Evolutionary conservation across 306 rosid genomes (phyloP).

Genomic region (Betula pendula): DNA sequence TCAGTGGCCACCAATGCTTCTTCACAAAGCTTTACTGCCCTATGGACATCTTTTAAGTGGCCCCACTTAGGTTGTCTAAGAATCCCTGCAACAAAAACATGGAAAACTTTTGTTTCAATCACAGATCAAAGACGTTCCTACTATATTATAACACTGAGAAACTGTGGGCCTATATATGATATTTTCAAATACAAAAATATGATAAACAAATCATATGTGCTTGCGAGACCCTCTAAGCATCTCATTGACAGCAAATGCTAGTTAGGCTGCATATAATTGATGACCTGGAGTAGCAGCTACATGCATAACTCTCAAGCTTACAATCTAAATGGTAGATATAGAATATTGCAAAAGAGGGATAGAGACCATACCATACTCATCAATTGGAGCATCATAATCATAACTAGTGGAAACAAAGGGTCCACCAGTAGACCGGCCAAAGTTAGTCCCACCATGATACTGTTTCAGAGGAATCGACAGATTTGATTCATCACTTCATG

Average conservation of each 20-base stretch:
- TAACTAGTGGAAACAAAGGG: slow-evolving; percentile 87
- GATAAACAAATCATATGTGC: slow-evolving; percentile 3
- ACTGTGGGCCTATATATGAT: background rate
- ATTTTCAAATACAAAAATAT: background rate
- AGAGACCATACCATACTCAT: slow-evolving; percentile 78
- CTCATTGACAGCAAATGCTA: slow-evolving; percentile 3
- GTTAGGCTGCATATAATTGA: slow-evolving; percentile 6
- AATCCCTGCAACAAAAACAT: slow-evolving; percentile 56
- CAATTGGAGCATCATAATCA: slow-evolving; percentile 95
- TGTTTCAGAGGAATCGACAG: slow-evolving; percentile 40
- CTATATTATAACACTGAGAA: background rate
- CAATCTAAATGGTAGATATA: slow-evolving; percentile 8
- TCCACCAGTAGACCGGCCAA: slow-evolving; percentile 76
- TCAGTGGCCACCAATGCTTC: slow-evolving; percentile 76
- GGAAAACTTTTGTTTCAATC: slow-evolving; percentile 12
- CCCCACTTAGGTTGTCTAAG: slow-evolving; percentile 97
- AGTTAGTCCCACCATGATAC: slow-evolving; percentile 99
- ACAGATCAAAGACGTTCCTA: background rate
- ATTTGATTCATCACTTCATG: slow-evolving; percentile 19
- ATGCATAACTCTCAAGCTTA: slow-evolving; percentile 14
- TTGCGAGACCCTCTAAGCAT: slow-evolving; percentile 2
- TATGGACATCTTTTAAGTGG: slow-evolving; percentile 84
- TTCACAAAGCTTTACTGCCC: slow-evolving; percentile 85
- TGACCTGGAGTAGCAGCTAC: background rate
- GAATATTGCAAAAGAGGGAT: background rate